Percentiles rank a stretch among this genome's conserved stretches.
Conservation (phyloP, 805 yeast genomes). For the Zygosaccharomyces kombuchaensis region DNA sequence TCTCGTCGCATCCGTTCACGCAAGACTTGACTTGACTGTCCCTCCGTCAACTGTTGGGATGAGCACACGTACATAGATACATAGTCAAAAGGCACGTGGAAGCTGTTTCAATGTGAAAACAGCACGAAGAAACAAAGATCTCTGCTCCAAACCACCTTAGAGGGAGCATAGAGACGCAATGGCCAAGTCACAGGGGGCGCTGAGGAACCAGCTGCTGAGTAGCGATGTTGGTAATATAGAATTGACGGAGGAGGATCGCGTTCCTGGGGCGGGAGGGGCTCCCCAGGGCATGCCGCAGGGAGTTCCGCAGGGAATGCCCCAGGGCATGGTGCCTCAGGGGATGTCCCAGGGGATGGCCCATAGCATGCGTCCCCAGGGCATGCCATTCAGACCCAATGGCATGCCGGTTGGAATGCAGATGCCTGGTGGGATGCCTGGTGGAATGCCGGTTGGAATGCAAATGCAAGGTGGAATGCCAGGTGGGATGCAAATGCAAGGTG, state of each 20-base stretch:
- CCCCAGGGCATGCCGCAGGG: conserved; percentile 7
- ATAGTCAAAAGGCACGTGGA: conserved; percentile 4
- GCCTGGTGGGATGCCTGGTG: neutral
- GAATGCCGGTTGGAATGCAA: conserved; percentile 3
- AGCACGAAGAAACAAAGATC: conserved; percentile 1
- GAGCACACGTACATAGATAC: conserved; percentile 23
- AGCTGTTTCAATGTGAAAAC: neutral
- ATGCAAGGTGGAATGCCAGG: neutral
- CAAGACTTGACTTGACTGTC: neutral
- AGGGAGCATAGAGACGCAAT: conserved; percentile 1
- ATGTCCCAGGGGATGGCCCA: neutral
- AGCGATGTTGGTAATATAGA: conserved; percentile 44
- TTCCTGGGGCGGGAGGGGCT: neutral
- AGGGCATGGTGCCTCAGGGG: conserved; percentile 1
- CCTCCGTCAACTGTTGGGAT: conserved; percentile 9
- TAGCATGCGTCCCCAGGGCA: conserved; percentile 1
- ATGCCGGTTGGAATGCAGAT: neutral
- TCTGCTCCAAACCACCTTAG: neutral
- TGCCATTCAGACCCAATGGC: conserved; percentile 2
- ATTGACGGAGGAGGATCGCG: conserved; percentile 37
- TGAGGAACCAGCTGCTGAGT: conserved; percentile 38
- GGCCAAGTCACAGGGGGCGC: conserved; percentile 11
- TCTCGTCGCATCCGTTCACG: conserved; percentile 4
- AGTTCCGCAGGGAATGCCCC: neutral
- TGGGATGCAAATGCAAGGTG: neutral